Evolutionary conservation across 805 yeast genomes (phyloP), one percentile per base, ranked within the genome.

Genomic region (Pichia sporocuriosa): DNA sequence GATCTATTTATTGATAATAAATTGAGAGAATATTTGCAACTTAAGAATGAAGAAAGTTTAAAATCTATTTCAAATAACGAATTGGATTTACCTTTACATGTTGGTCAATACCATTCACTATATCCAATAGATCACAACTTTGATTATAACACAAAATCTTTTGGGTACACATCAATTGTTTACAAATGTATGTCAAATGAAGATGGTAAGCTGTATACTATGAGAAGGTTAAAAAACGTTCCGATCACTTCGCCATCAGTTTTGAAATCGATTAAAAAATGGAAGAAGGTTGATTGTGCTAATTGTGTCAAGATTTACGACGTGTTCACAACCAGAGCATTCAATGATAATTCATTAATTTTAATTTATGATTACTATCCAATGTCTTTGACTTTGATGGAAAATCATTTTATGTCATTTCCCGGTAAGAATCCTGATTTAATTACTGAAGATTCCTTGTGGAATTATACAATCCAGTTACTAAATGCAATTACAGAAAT

Each of bases 291-390:
- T 19, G 62, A 65, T 7, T 63, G 67, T 48, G 72, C 86, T 3
- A 80, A 81, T 52, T 65, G 86, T 19, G 84, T 84, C 1, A 69
- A 73, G 31, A 63, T 87, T 6, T 72, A 75, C 32, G 96, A 89
- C 57, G 87, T 93, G 6, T 90, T 93, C 59, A 81, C 96, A 1
- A 79, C 90, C 6, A 75, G 87, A 43, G 82, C 87, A 5, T 93
- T 93, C 66, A 90, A 86, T 33, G 93, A 84, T 52, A 70, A 72
- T 36, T 79, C 93, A 1, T 68, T 93, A 43, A 72, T 87, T 32
- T 66, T 88, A 33, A 81, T 84, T 4, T 86, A 87, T 62, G 97
- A 90, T 56, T 93, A 78, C 59, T 84, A 73, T 59, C 97, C 98
- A 20, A 68, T 77, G 46, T 73, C 95, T 1, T 66, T 67, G 42